Base-by-base conservation (phyloP, 768 basidiomycete species). In the Suillus paluster region DNA sequence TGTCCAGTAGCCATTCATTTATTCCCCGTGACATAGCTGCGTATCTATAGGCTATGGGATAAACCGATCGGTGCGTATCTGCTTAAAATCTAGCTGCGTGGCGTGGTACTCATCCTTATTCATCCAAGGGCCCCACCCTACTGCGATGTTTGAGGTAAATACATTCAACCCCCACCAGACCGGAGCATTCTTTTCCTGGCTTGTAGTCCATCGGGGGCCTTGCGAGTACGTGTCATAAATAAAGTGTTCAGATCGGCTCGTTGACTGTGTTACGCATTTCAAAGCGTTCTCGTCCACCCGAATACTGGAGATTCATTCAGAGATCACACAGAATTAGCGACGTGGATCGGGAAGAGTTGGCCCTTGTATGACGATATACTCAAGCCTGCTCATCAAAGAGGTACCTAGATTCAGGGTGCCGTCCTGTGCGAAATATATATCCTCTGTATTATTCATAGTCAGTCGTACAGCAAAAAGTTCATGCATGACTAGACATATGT, bases 91-190 rank as follows among this genome's bases (percentile, higher is more conserved):
- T 6, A 30, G 39, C 17, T 4, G 1, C 9, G n/a, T 69, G 15
- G 64, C 54, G 17, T 46, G 9, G 6, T 5, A 15, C 36, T 23
- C 63, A 55, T 17, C 10, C 36, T 25, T 25, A 25, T 55, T 19
- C 52, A 11, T 52, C 6, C 33, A 17, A 74, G 89, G 88, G 78
- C 90, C 88, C 0, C 90, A 91, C 65, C 86, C 89, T 0, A 84
- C 83, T 10, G 81, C 86, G 8, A 90, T 90, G 88, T 91, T 90
- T 67, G 84, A 91, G 70, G 82, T 90, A 62, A 85, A 91, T 68
- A 85, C 84, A 1, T 85, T 86, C 72, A 84, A 66, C 36, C 89
- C 89, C 11, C 86, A 86, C 66, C 84, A 90, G 68, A 89, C 86
- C 0, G 89, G 90, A 0, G 82, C 87, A 2, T 73, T 91, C 14